These are phyloP conservation scores for Melanomma pulvis-pyrius DNA, from an alignment of 495 filamentous ascomycete genomes.

Conservation along the genomic window DNA sequence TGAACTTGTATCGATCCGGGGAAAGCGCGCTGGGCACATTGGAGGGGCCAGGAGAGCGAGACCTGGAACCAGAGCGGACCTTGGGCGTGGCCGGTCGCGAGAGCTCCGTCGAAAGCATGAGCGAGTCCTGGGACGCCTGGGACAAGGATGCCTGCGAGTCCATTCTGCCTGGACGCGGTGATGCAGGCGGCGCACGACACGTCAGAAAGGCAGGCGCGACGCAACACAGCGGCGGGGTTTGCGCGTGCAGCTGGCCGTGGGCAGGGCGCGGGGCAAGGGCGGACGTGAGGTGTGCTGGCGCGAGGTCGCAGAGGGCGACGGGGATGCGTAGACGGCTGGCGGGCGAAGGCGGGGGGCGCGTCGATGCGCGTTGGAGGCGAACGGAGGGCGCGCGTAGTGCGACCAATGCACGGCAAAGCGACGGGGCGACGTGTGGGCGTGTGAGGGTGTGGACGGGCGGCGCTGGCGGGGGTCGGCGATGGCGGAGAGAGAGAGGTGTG, in stretches of 20 bases:
- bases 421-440: background rate
- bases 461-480: background rate
- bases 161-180: constrained; percentile 33
- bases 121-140: constrained; percentile 29
- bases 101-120: constrained; percentile 35
- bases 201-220: constrained; percentile 30
- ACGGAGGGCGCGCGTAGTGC: constrained; percentile 21
- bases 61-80: constrained; percentile 11
- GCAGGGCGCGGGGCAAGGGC: background rate
- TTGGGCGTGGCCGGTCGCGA: constrained; percentile 29
- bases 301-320: constrained; percentile 12
- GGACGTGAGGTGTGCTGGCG: constrained; percentile 5
- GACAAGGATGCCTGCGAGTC: constrained; percentile 35
- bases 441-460: constrained; percentile 3
- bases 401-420: constrained; percentile 25
- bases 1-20: constrained; percentile 33
- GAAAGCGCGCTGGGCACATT: constrained; percentile 25
- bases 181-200: constrained; percentile 35
- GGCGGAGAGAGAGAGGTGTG: background rate
- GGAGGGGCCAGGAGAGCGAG: constrained; percentile 17
- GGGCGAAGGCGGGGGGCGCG: constrained; percentile 26
- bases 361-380: constrained; percentile 25
- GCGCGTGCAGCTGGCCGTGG: constrained; percentile 4
- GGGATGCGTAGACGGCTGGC: constrained; percentile 18
- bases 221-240: constrained; percentile 5